Percentiles rank a stretch among this genome's conserved stretches.
Conservation (phyloP, 1,139 yeast species). For the Blastobotrys capitulatus region DNA sequence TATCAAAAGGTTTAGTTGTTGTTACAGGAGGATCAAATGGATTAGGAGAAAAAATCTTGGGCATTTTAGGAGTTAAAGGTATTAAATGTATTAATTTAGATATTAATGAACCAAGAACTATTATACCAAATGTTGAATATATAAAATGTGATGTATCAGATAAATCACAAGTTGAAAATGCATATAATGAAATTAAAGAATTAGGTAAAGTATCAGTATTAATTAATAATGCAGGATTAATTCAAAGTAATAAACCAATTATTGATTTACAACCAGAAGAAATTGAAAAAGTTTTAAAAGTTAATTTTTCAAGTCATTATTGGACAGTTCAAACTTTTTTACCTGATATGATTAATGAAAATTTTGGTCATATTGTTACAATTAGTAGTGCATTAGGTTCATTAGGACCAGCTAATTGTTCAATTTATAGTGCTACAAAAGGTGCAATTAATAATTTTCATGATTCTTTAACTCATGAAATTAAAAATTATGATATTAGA, state of each 20-base stretch:
- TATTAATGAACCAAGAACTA: slow-evolving; percentile 33
- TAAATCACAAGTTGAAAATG: slow-evolving; percentile 31
- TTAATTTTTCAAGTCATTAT: slow-evolving; percentile 56
- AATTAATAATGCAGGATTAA: slow-evolving; percentile 71
- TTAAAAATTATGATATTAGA: slow-evolving; percentile 47
- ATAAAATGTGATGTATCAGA: slow-evolving; percentile 48
- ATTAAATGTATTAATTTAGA: slow-evolving; percentile 47
- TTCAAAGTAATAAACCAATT: slow-evolving; percentile 43
- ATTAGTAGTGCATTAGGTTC: slow-evolving; percentile 59
- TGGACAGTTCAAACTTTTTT: slow-evolving; percentile 45
- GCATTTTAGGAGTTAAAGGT: slow-evolving; percentile 32
- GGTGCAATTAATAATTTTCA: slow-evolving; percentile 77
- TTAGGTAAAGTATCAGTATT: slow-evolving; percentile 42
- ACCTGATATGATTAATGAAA: slow-evolving; percentile 25
- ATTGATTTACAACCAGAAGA: slow-evolving; percentile 33
- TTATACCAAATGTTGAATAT: slow-evolving; percentile 32
- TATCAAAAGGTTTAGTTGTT: slow-evolving; percentile 31
- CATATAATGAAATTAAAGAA: slow-evolving; percentile 28
- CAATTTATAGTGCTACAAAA: slow-evolving; percentile 80
- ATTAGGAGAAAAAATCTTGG: slow-evolving; percentile 46
- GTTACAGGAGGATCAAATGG: slow-evolving; percentile 68
- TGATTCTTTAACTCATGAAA: slow-evolving; percentile 67
- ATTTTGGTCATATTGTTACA: slow-evolving; percentile 50
- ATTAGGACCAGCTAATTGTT: slow-evolving; percentile 61
- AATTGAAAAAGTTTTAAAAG: slow-evolving; percentile 38